phyloP scores from a whole-genome alignment of 2,329 filamentous ascomycete species.

The Scorias spongiosa region DNA sequence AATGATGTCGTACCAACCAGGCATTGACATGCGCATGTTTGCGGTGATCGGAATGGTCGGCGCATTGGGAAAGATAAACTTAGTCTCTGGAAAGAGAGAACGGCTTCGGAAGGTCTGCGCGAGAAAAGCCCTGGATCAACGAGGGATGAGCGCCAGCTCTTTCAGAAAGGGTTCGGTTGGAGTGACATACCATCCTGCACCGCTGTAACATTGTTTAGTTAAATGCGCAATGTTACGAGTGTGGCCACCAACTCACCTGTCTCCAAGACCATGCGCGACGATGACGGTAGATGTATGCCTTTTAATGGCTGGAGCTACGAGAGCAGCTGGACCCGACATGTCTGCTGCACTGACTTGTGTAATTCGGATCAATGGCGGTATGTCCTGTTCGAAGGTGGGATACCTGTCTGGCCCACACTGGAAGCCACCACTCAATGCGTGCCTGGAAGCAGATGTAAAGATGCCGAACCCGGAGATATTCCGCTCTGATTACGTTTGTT shows the following conservation, averaged over 20 bases:
- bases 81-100: slow-evolving; percentile 70
- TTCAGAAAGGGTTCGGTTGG: background rate
- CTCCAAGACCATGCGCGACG: slow-evolving; percentile 82
- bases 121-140: slow-evolving; percentile 44
- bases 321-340: slow-evolving; percentile 32
- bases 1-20: slow-evolving; percentile 72
- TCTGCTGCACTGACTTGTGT: background rate
- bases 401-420: too few species aligned
- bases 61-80: slow-evolving; percentile 89
- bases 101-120: slow-evolving; percentile 77
- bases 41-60: slow-evolving; percentile 74
- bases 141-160: background rate
- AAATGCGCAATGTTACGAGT: background rate
- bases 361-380: too few species aligned
- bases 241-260: slow-evolving; percentile 34
- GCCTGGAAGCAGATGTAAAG: too few species aligned
- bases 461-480: too few species aligned
- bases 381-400: too few species aligned
- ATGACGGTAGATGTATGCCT: slow-evolving; percentile 91
- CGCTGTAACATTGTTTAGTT: slow-evolving; percentile 21
- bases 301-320: slow-evolving; percentile 64
- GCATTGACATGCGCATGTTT: slow-evolving; percentile 56
- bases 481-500: too few species aligned
- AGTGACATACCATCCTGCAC: slow-evolving; percentile 50
- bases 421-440: too few species aligned